Conservation (phyloP, 495 filamentous ascomycete genomes). For the Xylaria flabelliformis region DNA sequence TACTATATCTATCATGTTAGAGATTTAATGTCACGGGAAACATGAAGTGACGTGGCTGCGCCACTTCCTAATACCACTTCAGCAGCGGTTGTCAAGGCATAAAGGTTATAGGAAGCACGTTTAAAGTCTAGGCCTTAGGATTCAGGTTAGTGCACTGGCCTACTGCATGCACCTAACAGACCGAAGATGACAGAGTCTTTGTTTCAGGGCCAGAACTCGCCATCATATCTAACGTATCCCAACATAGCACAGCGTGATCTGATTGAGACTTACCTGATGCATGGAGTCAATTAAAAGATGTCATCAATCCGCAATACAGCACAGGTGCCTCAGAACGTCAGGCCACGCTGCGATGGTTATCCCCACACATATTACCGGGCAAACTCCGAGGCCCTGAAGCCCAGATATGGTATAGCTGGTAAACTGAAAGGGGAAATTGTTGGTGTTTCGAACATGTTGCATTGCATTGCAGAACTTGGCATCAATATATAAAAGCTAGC, state of each 20-base stretch:
- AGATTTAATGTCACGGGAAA: neutral
- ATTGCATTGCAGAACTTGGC: conserved; percentile 21
- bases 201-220: neutral
- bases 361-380: neutral
- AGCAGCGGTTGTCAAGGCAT: neutral
- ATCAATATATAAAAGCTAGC: neutral
- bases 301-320: neutral
- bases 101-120: neutral
- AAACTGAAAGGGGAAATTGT: neutral
- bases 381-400: neutral
- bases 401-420: conserved; percentile 8
- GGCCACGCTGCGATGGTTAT: neutral
- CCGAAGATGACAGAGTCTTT: neutral
- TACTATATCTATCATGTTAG: neutral
- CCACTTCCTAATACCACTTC: neutral
- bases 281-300: neutral
- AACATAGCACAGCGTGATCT: neutral
- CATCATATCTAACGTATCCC: neutral
- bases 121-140: neutral
- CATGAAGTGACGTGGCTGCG: neutral
- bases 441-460: conserved; percentile 10
- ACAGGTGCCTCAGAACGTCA: neutral
- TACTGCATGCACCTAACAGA: neutral
- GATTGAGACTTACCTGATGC: neutral
- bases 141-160: neutral